These are phyloP conservation scores for Oldenlandia corymbosa DNA, from an alignment of 257 asterid species.

Conservation along the genomic window DNA sequence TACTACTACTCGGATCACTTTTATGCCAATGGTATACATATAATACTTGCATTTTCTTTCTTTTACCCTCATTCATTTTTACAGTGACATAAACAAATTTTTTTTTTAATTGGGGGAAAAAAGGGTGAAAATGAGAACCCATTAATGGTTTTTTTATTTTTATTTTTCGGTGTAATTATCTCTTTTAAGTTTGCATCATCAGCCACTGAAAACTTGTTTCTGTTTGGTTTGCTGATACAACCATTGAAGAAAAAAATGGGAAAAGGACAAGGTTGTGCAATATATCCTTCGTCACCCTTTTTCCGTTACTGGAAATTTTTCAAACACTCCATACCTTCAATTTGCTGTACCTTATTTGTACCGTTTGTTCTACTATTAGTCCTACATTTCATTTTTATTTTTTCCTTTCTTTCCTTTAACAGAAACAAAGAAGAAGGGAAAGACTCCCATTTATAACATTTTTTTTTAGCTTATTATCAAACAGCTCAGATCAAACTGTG, in stretches of 20 bases:
- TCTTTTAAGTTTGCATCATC: conserved; percentile 14
- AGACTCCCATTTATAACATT: background rate
- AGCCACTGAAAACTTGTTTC: conserved; percentile 17
- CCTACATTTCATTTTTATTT: too few species aligned
- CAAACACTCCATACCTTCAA: conserved; percentile 1
- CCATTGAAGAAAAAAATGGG: conserved; percentile 20
- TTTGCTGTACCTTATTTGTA: conserved; percentile 7
- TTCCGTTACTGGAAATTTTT: conserved; percentile 13
- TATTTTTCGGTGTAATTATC: background rate
- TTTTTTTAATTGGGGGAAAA: background rate
- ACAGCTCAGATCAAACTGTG: conserved; percentile 18
- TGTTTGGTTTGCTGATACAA: conserved; percentile 43
- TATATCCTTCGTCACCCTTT: conserved; percentile 14
- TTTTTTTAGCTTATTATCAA: conserved; percentile 4
- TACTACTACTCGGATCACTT: conserved; percentile 66
- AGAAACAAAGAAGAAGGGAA: too few species aligned
- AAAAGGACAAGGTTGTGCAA: conserved; percentile 40
- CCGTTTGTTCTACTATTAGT: background rate
- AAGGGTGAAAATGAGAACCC: background rate
- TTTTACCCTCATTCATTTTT: background rate
- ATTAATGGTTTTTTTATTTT: too few species aligned
- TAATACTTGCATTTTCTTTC: background rate
- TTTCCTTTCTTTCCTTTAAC: background rate
- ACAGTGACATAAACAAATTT: background rate
- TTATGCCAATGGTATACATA: conserved; percentile 49